Conservation (phyloP, 2,329 filamentous ascomycete genomes). For the Apiospora saccharicola region DNA sequence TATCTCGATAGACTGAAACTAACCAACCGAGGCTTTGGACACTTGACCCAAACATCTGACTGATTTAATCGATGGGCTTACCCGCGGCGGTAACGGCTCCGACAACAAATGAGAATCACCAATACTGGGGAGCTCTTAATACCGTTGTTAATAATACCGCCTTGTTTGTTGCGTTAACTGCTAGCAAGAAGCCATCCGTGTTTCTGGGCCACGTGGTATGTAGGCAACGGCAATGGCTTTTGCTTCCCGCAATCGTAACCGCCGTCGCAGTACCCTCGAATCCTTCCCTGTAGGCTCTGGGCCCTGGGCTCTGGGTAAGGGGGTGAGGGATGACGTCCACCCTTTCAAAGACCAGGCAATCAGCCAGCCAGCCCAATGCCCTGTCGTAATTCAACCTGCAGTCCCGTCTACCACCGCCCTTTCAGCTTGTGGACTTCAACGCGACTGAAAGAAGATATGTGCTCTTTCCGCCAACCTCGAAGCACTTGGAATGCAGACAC, state of each 20-base stretch:
- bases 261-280: not conserved
- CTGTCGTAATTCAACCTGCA: not conserved
- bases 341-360: not conserved
- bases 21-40: not conserved
- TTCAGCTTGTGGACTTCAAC: not conserved
- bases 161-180: not conserved
- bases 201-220: not conserved
- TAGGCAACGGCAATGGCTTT: constrained; percentile 15
- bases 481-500: not conserved
- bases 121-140: not conserved
- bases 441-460: not conserved
- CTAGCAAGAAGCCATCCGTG: not conserved
- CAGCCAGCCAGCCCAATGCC: not conserved
- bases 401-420: not conserved
- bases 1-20: not conserved
- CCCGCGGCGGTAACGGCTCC: not conserved
- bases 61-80: not conserved
- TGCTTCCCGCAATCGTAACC: not conserved
- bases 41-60: constrained; percentile 12
- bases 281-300: not conserved
- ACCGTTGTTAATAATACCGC: not conserved
- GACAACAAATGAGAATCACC: not conserved
- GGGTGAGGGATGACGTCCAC: not conserved
- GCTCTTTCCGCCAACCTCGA: not conserved
- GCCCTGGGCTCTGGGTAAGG: not conserved